Evolutionary conservation across 345 rosid genomes (phyloP), one percentile per base, ranked within the genome.

Genomic region (Brassica carinata): DNA sequence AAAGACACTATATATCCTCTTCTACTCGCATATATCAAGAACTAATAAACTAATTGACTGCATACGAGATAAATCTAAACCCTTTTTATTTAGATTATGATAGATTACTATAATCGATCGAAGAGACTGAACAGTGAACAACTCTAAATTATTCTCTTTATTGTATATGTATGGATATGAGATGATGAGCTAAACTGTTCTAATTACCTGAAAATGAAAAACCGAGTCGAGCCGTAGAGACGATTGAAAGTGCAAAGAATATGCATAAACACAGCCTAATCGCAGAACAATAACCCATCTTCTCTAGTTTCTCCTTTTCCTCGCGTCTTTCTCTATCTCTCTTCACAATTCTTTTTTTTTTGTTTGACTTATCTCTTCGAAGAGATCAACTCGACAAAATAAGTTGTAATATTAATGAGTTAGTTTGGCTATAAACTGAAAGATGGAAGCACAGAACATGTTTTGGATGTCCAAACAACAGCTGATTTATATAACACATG

Each of bases 181-280:
- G 30, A 40, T 55, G 61, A 66, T 79, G 65, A 48, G 68, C 40
- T 26, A 9, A 17, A 13, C n/a, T 58, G 18, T 14, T 72, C 17
- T 40, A 55, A 0, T 38, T 69, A 80, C 90, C 91, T 84, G 89
- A 72, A 70, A 72, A 40, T 34, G 87, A 74, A 59, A 73, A 19
- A 30, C 59, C 67, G 84, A 48, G 17, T 23, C 91, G 85, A 43
- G 87, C 81, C 0, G 87, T 80, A 65, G 86, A 84, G 7, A 73
- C 43, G 4, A 79, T 26, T 3, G 82, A 73, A 69, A 85, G 53
- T 23, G 83, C 74, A 71, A 79, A 53, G 62, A 72, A 69, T 53
- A 77, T 67, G 53, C 76, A 81, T 30, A 84, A 58, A 43, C 89
- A 73, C 4, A 81, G 2, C 51, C 68, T 72, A 64, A 81, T 64